Evolutionary conservation across 768 basidiomycete genomes (phyloP).

Genomic region (Rubroboletus pulcherrimus): DNA sequence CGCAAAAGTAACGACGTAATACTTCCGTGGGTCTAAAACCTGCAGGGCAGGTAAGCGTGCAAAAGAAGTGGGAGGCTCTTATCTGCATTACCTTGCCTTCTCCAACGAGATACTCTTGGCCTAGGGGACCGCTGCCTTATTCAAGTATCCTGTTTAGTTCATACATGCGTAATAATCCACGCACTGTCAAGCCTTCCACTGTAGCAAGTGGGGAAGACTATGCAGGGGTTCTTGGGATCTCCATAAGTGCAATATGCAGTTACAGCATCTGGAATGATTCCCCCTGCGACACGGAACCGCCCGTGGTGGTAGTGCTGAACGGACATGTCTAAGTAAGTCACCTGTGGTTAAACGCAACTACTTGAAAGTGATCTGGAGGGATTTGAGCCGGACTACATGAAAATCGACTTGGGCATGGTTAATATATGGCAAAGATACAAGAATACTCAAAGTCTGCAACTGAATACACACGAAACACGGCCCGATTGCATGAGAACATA

Average conservation of each 20-base stretch:
- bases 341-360: not conserved
- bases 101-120: constrained; percentile 50
- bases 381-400: not conserved
- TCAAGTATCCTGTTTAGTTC: not conserved
- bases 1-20: constrained; percentile 55
- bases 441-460: not conserved
- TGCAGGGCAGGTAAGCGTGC: constrained; percentile 14
- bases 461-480: not conserved
- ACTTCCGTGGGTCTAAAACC: constrained; percentile 48
- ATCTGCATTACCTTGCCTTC: constrained; percentile 40
- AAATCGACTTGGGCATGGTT: not conserved
- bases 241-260: constrained; percentile 62
- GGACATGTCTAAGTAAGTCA: constrained; percentile 12
- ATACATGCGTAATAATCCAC: constrained; percentile 15
- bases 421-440: constrained; percentile 1
- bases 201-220: constrained; percentile 59
- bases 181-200: constrained; percentile 50
- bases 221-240: constrained; percentile 48
- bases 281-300: constrained; percentile 49
- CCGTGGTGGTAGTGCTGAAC: constrained; percentile 53
- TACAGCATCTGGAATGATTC: constrained; percentile 51
- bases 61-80: not conserved
- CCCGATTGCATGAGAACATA: constrained; percentile 1
- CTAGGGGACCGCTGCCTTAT: constrained; percentile 30
- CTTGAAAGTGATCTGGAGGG: not conserved